Conservation (phyloP, 2,329 filamentous ascomycete species). For the Exophiala sp. region DNA sequence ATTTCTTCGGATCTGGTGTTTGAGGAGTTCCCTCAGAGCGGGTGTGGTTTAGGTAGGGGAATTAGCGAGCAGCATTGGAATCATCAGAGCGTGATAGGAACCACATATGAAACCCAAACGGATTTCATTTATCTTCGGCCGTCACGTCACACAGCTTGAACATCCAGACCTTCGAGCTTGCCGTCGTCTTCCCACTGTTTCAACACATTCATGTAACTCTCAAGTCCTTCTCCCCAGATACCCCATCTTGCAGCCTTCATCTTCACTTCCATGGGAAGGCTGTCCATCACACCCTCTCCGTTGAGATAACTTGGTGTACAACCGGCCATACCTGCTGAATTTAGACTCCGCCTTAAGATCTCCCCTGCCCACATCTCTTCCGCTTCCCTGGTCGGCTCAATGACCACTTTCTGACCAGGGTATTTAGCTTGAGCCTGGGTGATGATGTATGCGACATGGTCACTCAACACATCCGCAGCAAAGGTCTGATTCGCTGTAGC, state of each 20-base stretch:
- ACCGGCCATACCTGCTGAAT: slow-evolving; percentile 40
- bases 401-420: slow-evolving; percentile 19
- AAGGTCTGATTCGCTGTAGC: slow-evolving; percentile 40
- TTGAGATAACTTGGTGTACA: slow-evolving; percentile 58
- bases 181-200: slow-evolving; percentile 31
- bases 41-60: background rate
- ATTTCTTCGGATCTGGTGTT: too few relatives aligned
- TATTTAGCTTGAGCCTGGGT: slow-evolving; percentile 32
- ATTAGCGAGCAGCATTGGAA: background rate
- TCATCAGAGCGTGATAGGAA: background rate
- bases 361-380: slow-evolving; percentile 48
- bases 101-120: too few relatives aligned
- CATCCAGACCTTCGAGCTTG: slow-evolving; percentile 28
- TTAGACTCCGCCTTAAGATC: slow-evolving; percentile 40
- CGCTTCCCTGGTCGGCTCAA: slow-evolving; percentile 47
- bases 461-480: slow-evolving; percentile 35
- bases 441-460: slow-evolving; percentile 47
- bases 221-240: slow-evolving; percentile 34
- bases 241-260: slow-evolving; percentile 34
- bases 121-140: too few relatives aligned
- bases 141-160: background rate
- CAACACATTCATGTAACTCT: slow-evolving; percentile 31
- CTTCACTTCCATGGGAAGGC: slow-evolving; percentile 29
- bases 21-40: too few relatives aligned
- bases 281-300: slow-evolving; percentile 39